phyloP scores from a whole-genome alignment of 176 grass and related monocot genomes.

The Oryza officinalis region DNA sequence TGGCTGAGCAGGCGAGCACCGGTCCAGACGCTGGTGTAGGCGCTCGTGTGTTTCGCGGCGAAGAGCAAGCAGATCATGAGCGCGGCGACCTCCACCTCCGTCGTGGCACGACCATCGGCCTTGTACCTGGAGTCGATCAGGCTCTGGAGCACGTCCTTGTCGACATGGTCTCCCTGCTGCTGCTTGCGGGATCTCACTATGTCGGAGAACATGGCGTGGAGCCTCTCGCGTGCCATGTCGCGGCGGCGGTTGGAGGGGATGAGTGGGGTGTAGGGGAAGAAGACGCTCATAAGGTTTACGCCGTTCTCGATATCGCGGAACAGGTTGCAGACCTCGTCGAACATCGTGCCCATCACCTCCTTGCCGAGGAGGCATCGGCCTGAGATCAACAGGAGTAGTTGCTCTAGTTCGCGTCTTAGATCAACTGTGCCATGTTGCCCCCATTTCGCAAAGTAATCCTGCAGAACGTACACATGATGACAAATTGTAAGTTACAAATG shows the following conservation, averaged over 20 bases:
- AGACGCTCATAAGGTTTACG: conserved; percentile 35
- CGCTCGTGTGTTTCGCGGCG: conserved; percentile 47
- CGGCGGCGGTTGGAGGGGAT: conserved; percentile 21
- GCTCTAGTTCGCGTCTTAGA: conserved; percentile 45
- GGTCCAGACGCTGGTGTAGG: conserved; percentile 36
- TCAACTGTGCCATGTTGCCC: conserved; percentile 44
- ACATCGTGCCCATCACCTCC: conserved; percentile 48
- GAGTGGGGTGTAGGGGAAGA: conserved; percentile 51
- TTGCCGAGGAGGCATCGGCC: conserved; percentile 59
- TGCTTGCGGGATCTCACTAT: conserved; percentile 49
- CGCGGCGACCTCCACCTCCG: conserved; percentile 30
- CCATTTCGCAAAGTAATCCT: conserved; percentile 40
- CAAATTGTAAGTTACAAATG: too few species aligned
- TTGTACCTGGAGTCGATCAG: conserved; percentile 54
- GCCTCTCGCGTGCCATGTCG: conserved; percentile 40
- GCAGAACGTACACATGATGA: background rate
- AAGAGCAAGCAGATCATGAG: conserved; percentile 49
- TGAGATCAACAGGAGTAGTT: conserved; percentile 45
- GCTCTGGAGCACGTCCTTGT: conserved; percentile 56
- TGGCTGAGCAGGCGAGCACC: conserved; percentile 47
- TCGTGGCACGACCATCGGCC: conserved; percentile 31
- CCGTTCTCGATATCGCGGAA: conserved; percentile 38
- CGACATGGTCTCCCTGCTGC: background rate
- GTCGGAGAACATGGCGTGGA: conserved; percentile 38
- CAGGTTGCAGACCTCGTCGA: conserved; percentile 38